phyloP scores from a whole-genome alignment of 169 alveolate genomes.

The Haemoproteus tartakovskyi region DNA sequence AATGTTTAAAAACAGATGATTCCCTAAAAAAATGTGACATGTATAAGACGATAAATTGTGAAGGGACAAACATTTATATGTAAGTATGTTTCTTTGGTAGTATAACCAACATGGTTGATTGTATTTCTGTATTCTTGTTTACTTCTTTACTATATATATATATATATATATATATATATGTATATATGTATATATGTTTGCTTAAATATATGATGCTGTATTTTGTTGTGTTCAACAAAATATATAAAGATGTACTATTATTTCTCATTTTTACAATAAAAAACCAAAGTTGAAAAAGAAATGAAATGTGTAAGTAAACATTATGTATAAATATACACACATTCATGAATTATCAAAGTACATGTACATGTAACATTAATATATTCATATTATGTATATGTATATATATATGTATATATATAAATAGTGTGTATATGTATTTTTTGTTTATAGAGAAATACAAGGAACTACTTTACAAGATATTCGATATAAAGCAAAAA shows the following conservation, averaged over 20 bases:
- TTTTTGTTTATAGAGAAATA: slow-evolving; percentile 28
- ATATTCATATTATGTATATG: neutral
- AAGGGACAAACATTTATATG: neutral
- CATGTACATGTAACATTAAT: too few relatives aligned
- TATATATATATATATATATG: neutral
- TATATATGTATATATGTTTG: neutral
- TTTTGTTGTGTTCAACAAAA: neutral
- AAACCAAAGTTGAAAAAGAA: too few relatives aligned
- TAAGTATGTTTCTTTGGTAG: neutral
- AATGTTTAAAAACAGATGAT: slow-evolving; percentile 49
- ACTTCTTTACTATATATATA: neutral
- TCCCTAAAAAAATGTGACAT: slow-evolving; percentile 38
- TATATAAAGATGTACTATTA: too few relatives aligned
- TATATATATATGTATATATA: neutral
- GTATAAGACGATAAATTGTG: slow-evolving; percentile 36
- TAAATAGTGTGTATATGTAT: too few relatives aligned
- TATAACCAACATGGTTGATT: neutral
- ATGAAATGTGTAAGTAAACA: too few relatives aligned
- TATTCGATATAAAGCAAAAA: slow-evolving; percentile 56
- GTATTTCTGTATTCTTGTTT: neutral
- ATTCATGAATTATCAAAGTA: too few relatives aligned
- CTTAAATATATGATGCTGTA: neutral
- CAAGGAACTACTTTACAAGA: slow-evolving; percentile 54
- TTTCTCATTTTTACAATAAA: too few relatives aligned
- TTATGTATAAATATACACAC: too few relatives aligned